Conservation (phyloP, 2,329 filamentous ascomycete genomes). For the Diplodia mutila region DNA sequence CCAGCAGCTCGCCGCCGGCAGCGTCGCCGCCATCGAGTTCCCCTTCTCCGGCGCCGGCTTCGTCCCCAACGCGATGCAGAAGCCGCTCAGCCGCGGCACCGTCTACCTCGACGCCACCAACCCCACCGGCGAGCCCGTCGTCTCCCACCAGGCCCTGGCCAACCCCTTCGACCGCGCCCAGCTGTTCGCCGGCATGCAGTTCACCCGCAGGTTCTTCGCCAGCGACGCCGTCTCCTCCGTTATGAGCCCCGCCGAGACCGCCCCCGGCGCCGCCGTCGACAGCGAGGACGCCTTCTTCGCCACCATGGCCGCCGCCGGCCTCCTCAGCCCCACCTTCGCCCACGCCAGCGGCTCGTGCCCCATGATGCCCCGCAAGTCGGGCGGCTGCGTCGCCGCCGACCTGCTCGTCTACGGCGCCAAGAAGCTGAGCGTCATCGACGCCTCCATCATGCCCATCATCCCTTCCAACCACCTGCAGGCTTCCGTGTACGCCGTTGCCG, state of each 20-base stretch:
- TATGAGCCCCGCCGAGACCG: slow-evolving; percentile 28
- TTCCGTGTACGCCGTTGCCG: slow-evolving; percentile 22
- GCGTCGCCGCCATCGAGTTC: slow-evolving; percentile 36
- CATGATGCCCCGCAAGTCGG: slow-evolving; percentile 26
- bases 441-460: slow-evolving; percentile 27
- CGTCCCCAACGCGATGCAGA: slow-evolving; percentile 10
- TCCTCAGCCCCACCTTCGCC: slow-evolving; percentile 36
- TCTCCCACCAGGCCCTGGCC: neutral
- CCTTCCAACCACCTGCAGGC: slow-evolving; percentile 10
- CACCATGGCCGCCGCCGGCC: slow-evolving; percentile 22
- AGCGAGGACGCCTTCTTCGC: slow-evolving; percentile 22
- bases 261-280: slow-evolving; percentile 28
- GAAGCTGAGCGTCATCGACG: slow-evolving; percentile 28
- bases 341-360: slow-evolving; percentile 13
- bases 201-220: slow-evolving; percentile 38
- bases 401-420: slow-evolving; percentile 35
- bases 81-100: slow-evolving; percentile 33
- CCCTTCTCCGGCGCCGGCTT: slow-evolving; percentile 48
- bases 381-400: slow-evolving; percentile 37
- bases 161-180: slow-evolving; percentile 11
- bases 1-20: slow-evolving; percentile 25
- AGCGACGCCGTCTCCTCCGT: slow-evolving; percentile 35
- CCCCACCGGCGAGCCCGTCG: slow-evolving; percentile 31
- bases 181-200: slow-evolving; percentile 41
- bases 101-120: slow-evolving; percentile 37